Percentiles rank a stretch among this genome's conserved stretches.
phyloP scores from a whole-genome alignment of 805 yeast species.

The Grigorovia transvaalensis region DNA sequence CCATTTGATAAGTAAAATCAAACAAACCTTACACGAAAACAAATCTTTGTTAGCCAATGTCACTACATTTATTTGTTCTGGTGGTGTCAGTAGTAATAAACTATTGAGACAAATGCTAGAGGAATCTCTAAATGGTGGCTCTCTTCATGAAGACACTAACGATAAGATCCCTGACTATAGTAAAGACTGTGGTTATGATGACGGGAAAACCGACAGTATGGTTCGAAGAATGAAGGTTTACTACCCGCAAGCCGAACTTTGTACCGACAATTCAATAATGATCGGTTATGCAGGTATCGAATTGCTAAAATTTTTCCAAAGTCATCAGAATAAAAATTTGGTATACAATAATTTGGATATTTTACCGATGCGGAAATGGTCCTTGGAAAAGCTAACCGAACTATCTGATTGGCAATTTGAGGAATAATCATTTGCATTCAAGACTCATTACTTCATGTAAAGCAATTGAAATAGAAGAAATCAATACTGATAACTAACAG shows the following conservation, averaged over 20 bases:
- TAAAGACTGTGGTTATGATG: no score
- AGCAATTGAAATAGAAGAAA: no score
- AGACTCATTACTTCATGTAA: no score
- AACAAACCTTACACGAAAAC: conserved; percentile 29
- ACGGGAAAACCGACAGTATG: no score
- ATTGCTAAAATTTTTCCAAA: conserved; percentile 30
- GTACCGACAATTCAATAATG: conserved; percentile 96
- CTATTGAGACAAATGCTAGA: conserved; percentile 41
- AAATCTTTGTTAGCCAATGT: conserved; percentile 15
- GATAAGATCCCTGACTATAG: no score
- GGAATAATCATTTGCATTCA: no score
- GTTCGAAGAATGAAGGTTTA: conserved; percentile 8
- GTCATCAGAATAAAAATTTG: conserved; percentile 30
- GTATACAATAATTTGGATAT: conserved; percentile 38
- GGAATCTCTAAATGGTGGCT: conserved; percentile 6
- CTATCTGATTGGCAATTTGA: conserved; percentile 41
- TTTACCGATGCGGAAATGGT: conserved; percentile 77
- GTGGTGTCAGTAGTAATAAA: conserved; percentile 85
- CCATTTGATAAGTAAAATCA: conserved; percentile 60
- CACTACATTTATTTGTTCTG: conserved; percentile 65
- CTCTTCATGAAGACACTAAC: no score
- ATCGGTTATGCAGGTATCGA: conserved; percentile 97
- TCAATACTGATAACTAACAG: no score
- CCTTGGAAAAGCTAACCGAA: conserved; percentile 41
- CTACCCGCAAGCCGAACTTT: conserved; percentile 61